Percentiles rank a stretch among this genome's conserved stretches.
phyloP scores from a whole-genome alignment of 2,329 filamentous ascomycete genomes.

The Saccharata proteae region DNA sequence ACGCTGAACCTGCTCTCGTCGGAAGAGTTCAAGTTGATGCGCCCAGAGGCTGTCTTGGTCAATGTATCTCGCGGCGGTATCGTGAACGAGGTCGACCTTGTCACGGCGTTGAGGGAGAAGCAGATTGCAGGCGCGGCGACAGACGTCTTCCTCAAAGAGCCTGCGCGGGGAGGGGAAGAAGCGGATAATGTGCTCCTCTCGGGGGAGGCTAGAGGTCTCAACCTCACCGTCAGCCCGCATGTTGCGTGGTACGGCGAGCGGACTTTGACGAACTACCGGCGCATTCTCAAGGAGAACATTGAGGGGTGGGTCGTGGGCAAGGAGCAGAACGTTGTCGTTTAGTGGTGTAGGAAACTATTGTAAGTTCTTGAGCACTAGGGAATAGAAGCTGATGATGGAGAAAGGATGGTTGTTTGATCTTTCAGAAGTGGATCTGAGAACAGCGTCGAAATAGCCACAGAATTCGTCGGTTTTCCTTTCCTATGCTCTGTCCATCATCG shows the following conservation, averaged over 20 bases:
- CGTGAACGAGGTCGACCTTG: conserved; percentile 38
- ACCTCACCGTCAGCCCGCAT: conserved; percentile 41
- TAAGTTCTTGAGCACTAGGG: no score
- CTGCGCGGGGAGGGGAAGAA: conserved; percentile 26
- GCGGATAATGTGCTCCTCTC: conserved; percentile 30
- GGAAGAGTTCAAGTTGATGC: conserved; percentile 34
- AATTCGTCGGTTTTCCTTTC: no score
- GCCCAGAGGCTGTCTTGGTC: conserved; percentile 32
- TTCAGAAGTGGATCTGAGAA: no score
- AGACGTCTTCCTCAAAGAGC: conserved; percentile 40
- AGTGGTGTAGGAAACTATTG: no score
- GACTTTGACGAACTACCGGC: conserved; percentile 35
- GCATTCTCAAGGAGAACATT: conserved; percentile 34
- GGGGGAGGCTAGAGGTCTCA: conserved; percentile 33
- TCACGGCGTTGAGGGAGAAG: conserved; percentile 31
- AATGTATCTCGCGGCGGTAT: conserved; percentile 41
- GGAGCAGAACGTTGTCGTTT: conserved; percentile 27
- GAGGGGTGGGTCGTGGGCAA: conserved; percentile 33
- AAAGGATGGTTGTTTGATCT: no score
- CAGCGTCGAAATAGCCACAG: no score
- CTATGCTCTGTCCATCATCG: no score
- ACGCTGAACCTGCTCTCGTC: conserved; percentile 22
- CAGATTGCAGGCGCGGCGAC: conserved; percentile 38
- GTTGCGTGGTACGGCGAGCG: conserved; percentile 40
- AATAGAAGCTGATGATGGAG: no score